Evolutionary conservation across 2,329 filamentous ascomycete genomes (phyloP).

Genomic region (Monosporascus sp.): DNA sequence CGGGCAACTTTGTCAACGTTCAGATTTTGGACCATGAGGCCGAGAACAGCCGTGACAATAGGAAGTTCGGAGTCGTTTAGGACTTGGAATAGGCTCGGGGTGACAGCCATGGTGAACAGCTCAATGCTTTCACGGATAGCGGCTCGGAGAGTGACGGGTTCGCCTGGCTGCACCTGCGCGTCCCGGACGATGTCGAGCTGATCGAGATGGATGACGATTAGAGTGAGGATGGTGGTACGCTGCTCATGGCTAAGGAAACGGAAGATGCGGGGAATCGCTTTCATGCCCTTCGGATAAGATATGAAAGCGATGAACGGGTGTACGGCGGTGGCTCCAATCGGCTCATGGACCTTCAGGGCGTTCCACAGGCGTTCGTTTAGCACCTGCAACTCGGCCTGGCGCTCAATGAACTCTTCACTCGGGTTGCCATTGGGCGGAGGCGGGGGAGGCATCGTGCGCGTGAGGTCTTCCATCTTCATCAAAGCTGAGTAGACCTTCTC

Average conservation of each 20-base stretch:
- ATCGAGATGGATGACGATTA: conserved; percentile 92
- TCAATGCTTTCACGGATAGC: conserved; percentile 88
- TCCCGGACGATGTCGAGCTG: conserved; percentile 83
- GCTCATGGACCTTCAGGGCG: conserved; percentile 87
- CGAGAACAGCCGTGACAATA: conserved; percentile 85
- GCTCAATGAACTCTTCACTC: conserved; percentile 65
- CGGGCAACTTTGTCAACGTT: conserved; percentile 81
- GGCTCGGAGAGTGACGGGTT: conserved; percentile 64
- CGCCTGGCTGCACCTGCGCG: conserved; percentile 68
- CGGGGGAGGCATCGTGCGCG: conserved; percentile 70
- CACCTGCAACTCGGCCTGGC: conserved; percentile 78
- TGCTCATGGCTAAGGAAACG: conserved; percentile 88
- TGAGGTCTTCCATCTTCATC: conserved; percentile 93
- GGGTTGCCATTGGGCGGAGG: conserved; percentile 53
- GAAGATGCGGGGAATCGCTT: conserved; percentile 91
- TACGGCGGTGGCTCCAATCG: conserved; percentile 68
- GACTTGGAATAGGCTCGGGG: conserved; percentile 84
- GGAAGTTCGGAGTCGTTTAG: conserved; percentile 86
- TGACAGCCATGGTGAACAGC: conserved; percentile 80
- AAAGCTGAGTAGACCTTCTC: conserved; percentile 83
- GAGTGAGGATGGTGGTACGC: conserved; percentile 89
- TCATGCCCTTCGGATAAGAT: conserved; percentile 93
- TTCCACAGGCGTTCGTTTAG: conserved; percentile 80
- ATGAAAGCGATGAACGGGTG: conserved; percentile 97
- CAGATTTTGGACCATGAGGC: conserved; percentile 73